Evolutionary conservation across 768 basidiomycete genomes (phyloP).

Genomic region (Lactarius indigo): DNA sequence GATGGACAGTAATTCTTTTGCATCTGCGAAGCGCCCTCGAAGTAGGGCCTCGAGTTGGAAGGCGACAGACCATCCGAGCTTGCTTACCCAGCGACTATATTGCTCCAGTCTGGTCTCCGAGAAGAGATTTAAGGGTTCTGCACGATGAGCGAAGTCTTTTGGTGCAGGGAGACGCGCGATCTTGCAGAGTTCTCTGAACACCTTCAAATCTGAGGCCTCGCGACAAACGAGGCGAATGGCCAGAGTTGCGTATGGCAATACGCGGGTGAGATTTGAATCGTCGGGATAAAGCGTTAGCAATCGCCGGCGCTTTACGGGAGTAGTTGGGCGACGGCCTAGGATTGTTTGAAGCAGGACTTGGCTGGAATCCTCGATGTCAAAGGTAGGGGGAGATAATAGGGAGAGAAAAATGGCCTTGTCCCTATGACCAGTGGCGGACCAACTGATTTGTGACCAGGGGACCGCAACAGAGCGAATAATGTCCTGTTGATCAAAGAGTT

Average conservation of each 20-base stretch:
- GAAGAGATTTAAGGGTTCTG: slow-evolving; percentile 45
- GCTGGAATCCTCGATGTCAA: slow-evolving; percentile 29
- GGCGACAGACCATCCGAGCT: slow-evolving; percentile 48
- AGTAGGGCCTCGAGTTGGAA: slow-evolving; percentile 54
- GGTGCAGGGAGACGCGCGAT: slow-evolving; percentile 35
- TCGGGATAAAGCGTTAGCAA: slow-evolving; percentile 35
- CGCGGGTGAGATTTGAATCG: slow-evolving; percentile 36
- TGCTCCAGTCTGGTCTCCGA: slow-evolving; percentile 33
- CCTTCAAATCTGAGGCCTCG: slow-evolving; percentile 33
- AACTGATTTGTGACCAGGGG: slow-evolving; percentile 42
- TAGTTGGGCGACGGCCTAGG: background rate
- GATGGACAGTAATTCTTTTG: slow-evolving; percentile 47
- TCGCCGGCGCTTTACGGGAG: slow-evolving; percentile 34
- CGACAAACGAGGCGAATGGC: slow-evolving; percentile 49
- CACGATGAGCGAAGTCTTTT: slow-evolving; percentile 35
- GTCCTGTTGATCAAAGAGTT: slow-evolving; percentile 26
- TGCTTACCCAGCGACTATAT: slow-evolving; percentile 35
- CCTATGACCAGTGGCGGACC: slow-evolving; percentile 37
- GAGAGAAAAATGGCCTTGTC: slow-evolving; percentile 39
- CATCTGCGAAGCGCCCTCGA: slow-evolving; percentile 42
- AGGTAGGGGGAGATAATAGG: slow-evolving; percentile 41
- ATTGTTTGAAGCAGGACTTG: background rate
- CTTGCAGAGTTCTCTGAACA: slow-evolving; percentile 40
- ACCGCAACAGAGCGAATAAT: slow-evolving; percentile 40
- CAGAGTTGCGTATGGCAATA: slow-evolving; percentile 51